Percentiles rank a stretch among this genome's conserved stretches.
Evolutionary conservation across 352 stramenopile genomes (phyloP).

Genomic region (Pythium brassicae): DNA sequence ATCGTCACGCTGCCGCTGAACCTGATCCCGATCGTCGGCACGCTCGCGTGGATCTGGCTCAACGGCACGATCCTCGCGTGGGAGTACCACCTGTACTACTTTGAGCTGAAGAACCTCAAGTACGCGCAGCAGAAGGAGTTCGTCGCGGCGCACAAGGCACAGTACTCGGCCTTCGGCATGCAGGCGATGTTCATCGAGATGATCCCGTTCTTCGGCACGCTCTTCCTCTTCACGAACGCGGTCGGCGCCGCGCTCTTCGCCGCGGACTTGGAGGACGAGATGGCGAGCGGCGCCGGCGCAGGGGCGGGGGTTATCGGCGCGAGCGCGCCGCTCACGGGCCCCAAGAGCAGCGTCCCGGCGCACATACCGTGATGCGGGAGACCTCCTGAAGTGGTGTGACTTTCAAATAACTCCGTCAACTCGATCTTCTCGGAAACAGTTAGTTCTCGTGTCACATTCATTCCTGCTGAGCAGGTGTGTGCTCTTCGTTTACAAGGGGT

Average conservation of each 20-base stretch:
- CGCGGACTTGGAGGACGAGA: constrained; percentile 53
- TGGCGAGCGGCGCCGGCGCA: constrained; percentile 6
- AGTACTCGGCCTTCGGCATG: constrained; percentile 72
- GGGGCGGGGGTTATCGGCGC: background rate
- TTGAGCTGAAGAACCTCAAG: constrained; percentile 59
- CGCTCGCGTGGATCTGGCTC: constrained; percentile 58
- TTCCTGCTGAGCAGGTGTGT: no score
- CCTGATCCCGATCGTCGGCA: constrained; percentile 60
- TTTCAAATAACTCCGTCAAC: no score
- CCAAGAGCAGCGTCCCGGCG: constrained; percentile 2
- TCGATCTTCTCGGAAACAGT: no score
- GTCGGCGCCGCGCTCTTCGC: constrained; percentile 64
- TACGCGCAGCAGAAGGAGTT: constrained; percentile 56
- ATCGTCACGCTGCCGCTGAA: constrained; percentile 65
- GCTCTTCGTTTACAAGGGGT: no score
- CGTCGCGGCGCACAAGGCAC: constrained; percentile 34
- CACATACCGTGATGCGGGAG: background rate
- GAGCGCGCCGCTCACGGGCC: background rate
- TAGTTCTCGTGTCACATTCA: no score
- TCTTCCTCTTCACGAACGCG: constrained; percentile 75
- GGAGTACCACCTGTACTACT: constrained; percentile 76
- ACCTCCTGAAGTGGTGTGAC: no score
- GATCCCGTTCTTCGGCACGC: constrained; percentile 51
- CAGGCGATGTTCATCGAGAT: constrained; percentile 72
- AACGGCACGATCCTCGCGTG: constrained; percentile 66